These are phyloP conservation scores for Gypsophila paniculata DNA, from an alignment of 179 eudicot species.

Conservation along the genomic window DNA sequence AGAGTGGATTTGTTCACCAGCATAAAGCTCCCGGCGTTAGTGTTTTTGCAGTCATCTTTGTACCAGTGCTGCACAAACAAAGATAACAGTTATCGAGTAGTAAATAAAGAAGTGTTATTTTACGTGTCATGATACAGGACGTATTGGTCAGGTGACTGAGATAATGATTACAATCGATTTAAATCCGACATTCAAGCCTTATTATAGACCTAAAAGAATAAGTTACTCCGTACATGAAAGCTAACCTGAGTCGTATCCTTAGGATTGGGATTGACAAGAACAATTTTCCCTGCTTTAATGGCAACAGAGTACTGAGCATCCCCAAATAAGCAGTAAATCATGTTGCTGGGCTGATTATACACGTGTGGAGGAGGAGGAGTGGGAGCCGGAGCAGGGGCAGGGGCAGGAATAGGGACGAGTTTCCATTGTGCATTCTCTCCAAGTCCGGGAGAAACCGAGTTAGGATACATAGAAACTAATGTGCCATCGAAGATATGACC, in stretches of 20 bases:
- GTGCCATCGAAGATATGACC: constrained; percentile 10
- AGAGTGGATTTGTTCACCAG: not conserved
- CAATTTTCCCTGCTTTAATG: not conserved
- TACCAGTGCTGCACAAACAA: not conserved
- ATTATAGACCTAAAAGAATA: not conserved
- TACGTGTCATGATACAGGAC: not conserved
- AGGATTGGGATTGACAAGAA: not conserved
- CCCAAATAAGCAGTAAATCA: constrained; percentile 5
- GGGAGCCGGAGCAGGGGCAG: not conserved
- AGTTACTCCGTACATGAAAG: not conserved
- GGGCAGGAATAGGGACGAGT: not conserved
- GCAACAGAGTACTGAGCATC: constrained; percentile 1
- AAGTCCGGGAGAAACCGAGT: not conserved
- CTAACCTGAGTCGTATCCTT: not conserved
- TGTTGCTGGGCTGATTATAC: constrained; percentile 5
- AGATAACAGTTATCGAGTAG: not conserved
- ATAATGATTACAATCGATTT: not conserved
- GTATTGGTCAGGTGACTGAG: not conserved
- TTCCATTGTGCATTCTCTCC: constrained; percentile 11
- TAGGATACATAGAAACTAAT: not conserved
- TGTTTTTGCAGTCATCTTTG: not conserved
- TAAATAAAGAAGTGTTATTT: not conserved
- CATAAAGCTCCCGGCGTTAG: not conserved
- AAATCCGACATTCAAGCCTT: not conserved
- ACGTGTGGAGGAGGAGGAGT: not conserved